Percentiles rank a stretch among this genome's conserved stretches.
phyloP scores from a whole-genome alignment of 495 filamentous ascomycete species.

The Tricharina praecox region DNA sequence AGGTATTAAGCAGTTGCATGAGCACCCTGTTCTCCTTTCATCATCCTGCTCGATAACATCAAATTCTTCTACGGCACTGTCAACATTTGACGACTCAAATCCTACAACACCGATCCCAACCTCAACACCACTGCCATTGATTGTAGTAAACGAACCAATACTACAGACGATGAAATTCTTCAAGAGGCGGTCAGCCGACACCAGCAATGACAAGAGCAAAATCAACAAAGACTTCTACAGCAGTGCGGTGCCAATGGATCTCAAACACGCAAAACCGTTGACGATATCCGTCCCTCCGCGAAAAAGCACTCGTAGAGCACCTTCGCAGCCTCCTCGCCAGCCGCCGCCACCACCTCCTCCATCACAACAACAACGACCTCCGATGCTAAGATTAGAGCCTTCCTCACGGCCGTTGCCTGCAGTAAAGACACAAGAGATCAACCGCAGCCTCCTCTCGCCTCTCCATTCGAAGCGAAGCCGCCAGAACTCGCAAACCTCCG shows the following conservation, averaged over 20 bases:
- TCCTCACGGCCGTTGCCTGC: background rate
- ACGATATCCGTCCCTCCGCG: background rate
- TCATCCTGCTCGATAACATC: background rate
- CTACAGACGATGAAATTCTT: no score
- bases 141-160: background rate
- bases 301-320: background rate
- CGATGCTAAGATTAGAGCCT: background rate
- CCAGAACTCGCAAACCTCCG: background rate
- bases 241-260: background rate
- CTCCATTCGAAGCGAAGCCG: background rate
- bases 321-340: background rate
- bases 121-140: background rate
- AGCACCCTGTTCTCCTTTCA: background rate
- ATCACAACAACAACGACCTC: background rate
- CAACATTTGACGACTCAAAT: no score
- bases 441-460: slow-evolving; percentile 1
- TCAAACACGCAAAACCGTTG: background rate
- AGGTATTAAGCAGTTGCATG: slow-evolving; percentile 1
- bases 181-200: no score
- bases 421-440: background rate
- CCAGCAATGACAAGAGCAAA: no score
- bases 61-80: no score
- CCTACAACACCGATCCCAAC: background rate
- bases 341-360: background rate
- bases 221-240: no score